Percentiles rank a stretch among this genome's conserved stretches.
phyloP scores from a whole-genome alignment of 129 eudicot species.

The Flaveria sonorensis region DNA sequence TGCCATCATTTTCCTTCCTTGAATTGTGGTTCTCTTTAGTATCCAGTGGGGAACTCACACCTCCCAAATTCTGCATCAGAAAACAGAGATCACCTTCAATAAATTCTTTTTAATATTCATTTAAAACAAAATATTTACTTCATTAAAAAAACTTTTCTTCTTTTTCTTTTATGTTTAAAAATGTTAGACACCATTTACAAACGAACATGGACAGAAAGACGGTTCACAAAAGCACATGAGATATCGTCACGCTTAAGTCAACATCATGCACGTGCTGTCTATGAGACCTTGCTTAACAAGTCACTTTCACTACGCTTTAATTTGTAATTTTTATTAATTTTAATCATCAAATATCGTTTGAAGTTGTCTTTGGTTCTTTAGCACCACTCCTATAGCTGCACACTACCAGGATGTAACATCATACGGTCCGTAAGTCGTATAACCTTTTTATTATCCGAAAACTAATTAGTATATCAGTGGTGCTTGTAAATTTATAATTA shows the following conservation, averaged over 20 bases:
- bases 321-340: too few relatives aligned
- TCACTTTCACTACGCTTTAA: not conserved
- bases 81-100: not conserved
- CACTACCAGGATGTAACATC: too few relatives aligned
- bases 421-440: too few relatives aligned
- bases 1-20: not conserved
- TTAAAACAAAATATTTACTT: not conserved
- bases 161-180: too few relatives aligned
- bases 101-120: not conserved
- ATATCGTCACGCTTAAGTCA: not conserved
- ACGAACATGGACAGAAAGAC: not conserved
- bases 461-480: too few relatives aligned
- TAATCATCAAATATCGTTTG: not conserved
- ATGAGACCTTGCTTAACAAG: not conserved
- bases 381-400: too few relatives aligned
- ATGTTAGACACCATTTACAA: not conserved
- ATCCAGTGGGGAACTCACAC: constrained; percentile 80
- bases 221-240: constrained; percentile 7
- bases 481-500: too few relatives aligned
- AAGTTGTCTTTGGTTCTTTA: too few relatives aligned
- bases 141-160: not conserved
- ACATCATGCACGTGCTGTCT: constrained; percentile 41
- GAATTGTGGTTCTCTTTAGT: constrained; percentile 27
- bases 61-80: constrained; percentile 66
- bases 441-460: too few relatives aligned